phyloP scores from a whole-genome alignment of 129 eudicot species.

The Flaveria linearis region DNA sequence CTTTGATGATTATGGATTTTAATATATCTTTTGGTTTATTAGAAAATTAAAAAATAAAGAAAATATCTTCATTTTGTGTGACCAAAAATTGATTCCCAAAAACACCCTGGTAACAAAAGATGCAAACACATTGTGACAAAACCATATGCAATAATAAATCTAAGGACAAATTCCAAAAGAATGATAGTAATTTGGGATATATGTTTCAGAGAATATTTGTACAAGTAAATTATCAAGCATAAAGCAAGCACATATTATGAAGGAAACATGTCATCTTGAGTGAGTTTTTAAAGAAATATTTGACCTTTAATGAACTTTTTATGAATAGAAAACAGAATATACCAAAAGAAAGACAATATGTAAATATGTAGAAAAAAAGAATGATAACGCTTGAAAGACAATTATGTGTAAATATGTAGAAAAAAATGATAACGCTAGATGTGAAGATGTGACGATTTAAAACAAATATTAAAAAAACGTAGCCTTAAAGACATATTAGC shows the following conservation, averaged over 20 bases:
- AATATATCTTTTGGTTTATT: neutral
- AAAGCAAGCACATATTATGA: constrained; percentile 12
- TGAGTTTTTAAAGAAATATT: constrained; percentile 7
- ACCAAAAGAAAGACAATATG: neutral
- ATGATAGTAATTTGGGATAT: constrained; percentile 9
- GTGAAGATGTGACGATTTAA: no score
- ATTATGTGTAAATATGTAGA: neutral
- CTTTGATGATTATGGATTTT: neutral
- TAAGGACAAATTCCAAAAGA: constrained; percentile 10
- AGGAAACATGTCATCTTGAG: constrained; percentile 15
- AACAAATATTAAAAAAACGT: no score
- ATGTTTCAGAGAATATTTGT: constrained; percentile 32
- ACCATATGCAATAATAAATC: constrained; percentile 21
- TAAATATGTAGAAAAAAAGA: neutral
- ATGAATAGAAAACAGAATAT: neutral
- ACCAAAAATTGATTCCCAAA: constrained; percentile 22
- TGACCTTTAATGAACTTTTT: neutral
- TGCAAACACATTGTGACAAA: constrained; percentile 35
- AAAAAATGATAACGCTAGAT: no score
- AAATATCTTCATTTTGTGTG: constrained; percentile 9
- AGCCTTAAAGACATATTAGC: no score
- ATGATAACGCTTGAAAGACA: neutral
- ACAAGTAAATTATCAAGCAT: constrained; percentile 16
- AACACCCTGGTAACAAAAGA: constrained; percentile 17
- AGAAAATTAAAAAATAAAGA: neutral